Evolutionary conservation across 257 asterid species (phyloP), one percentile per base, ranked within the genome.

Genomic region (Ophiorrhiza pumila): DNA sequence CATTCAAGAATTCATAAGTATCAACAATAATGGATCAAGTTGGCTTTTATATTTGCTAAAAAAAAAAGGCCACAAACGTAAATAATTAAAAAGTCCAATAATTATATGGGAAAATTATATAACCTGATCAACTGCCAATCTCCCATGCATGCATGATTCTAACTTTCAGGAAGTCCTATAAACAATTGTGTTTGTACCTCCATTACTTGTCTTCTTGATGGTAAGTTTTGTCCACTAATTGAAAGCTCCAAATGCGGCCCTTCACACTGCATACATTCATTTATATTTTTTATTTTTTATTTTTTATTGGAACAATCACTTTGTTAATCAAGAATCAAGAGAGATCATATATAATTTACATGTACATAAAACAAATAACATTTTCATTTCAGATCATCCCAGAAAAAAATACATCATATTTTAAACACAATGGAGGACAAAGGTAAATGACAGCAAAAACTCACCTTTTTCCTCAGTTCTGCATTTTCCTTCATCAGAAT

Each of bases 181-280:
- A 79, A 82, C 78, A 87, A 76, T 27, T 77, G 84, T 3, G 91
- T 87, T 76, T 81, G 84, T 52, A 84, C 84, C 68, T 87, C 87
- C 76, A 60, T 65, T 20, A 31, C 67, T 70, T 45, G 73, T 42
- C 79, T 74, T 42, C 79, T 74, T 37, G 13, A 20, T 63, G 79
- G 69, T 32, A 65, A 23, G 50, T 12, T 57, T 59, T 73, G 69
- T 13, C 63, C 77, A 27, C 29, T 41, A 18, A 70, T 73, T 29
- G 86, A 79, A 43, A 79, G 61, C 39, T 75, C 69, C 83, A 81
- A 57, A 7, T 64, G 78, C 25, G 39, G 72, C 76, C 41, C 58
- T 45, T 82, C 84, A 46, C 59, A 55, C 88, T 81, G 80, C 50
- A 73, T 11, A 39, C n/a, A n/a, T n/a, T n/a, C n/a, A n/a, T n/a